phyloP scores from a whole-genome alignment of 108 stramenopile genomes.

The Schizochytrium sp. region DNA sequence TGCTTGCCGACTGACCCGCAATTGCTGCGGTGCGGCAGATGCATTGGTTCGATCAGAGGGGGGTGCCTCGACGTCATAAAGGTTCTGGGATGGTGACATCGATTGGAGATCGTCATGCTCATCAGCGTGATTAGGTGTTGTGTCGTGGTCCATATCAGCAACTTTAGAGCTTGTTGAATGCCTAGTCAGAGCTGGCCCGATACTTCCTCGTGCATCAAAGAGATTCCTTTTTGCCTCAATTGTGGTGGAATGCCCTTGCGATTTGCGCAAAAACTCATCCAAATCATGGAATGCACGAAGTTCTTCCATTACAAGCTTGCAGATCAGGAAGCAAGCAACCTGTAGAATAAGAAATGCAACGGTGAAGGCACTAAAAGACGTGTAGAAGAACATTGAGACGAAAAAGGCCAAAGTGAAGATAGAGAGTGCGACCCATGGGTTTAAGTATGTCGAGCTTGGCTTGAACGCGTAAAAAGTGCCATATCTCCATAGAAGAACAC shows the following conservation, averaged over 20 bases:
- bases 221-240: neutral
- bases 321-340: conserved; percentile 18
- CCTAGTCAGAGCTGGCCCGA: neutral
- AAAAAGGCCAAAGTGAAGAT: conserved; percentile 11
- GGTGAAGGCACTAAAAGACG: neutral
- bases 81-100: neutral
- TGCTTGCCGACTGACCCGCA: conserved; percentile 36
- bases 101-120: neutral
- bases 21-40: neutral
- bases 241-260: neutral
- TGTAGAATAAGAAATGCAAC: neutral
- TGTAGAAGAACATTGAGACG: conserved; percentile 17
- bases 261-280: neutral
- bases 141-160: neutral
- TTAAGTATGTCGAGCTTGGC: neutral
- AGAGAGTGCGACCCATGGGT: conserved; percentile 44
- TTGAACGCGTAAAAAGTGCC: conserved; percentile 44
- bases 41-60: neutral
- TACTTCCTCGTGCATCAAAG: neutral
- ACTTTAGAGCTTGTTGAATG: neutral
- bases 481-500: conserved; percentile 26
- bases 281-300: conserved; percentile 5
- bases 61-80: neutral
- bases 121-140: neutral
- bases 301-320: conserved; percentile 28